Base-by-base conservation (phyloP, 2,329 filamentous ascomycete species). In the Fusarium setosum region DNA sequence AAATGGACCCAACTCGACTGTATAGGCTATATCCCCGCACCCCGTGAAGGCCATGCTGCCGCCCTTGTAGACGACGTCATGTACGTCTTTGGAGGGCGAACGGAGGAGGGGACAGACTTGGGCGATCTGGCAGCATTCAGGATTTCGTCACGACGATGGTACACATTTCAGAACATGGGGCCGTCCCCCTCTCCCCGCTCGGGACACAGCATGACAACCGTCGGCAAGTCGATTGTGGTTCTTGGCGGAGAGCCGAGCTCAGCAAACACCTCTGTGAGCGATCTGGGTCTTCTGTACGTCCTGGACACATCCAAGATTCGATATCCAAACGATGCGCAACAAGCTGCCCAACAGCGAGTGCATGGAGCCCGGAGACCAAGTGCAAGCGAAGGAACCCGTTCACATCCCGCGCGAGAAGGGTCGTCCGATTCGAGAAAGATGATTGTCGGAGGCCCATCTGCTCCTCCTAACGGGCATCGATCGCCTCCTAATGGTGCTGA, bases 131-230 rank as follows among this genome's bases (percentile, higher is more conserved):
- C 96, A 3, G 96, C 96, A 2, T 89, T 89, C 71, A 80, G 85
- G 52, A 88, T 89, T 59, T 88, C 91, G 1, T 94, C 94, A 11
- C 90, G 93, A 67, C 88, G 96, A 60, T 99, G 96, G 96, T 99
- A 98, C 77, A 99, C 96, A 32, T 99, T 99, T 79, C 96, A 99
- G 75, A 99, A 99, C 75, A 99, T 99, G 96, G 96, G 96, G 0
- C 94, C 94, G 4, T 96, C 94, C 1, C 96, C 96, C 0, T 97
- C 94, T 4, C 90, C 96, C 29, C 87, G 96, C 61, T 98, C 95
- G 15, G 96, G 96, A 2, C 96, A 99, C 77, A 97, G 94, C 77
- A 98, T 99, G 96, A 98, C 96, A 3, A 90, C 94, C 3, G 93
- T 95, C 64, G 93, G 93, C 26, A 97, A 97, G 77, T 92, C 94